A percentile compares a stretch with the other conserved stretches of the same genome.
phyloP scores from a whole-genome alignment of 2,329 filamentous ascomycete species.

The Fusarium marasasianum region DNA sequence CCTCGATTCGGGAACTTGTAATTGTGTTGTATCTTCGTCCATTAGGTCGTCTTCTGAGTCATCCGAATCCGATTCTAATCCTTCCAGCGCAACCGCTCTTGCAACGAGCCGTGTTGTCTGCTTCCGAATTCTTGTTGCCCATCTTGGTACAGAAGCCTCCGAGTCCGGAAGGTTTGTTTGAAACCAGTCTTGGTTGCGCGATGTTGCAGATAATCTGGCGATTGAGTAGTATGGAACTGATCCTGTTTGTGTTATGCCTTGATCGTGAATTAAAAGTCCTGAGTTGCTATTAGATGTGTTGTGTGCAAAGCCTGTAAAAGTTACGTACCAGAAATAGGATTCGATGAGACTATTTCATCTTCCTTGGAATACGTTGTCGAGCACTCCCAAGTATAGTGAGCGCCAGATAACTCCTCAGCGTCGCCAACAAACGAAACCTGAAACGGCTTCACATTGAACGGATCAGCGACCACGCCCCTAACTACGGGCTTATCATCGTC shows the following conservation, averaged over 20 bases:
- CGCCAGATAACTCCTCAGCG: constrained; percentile 29
- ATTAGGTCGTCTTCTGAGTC: constrained; percentile 44
- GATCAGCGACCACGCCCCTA: constrained; percentile 65
- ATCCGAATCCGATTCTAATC: constrained; percentile 47
- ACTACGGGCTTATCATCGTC: constrained; percentile 52
- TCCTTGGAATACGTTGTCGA: constrained; percentile 55
- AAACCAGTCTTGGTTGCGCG: constrained; percentile 62
- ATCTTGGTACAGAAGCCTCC: constrained; percentile 49
- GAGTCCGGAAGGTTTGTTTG: constrained; percentile 57
- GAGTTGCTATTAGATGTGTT: not conserved
- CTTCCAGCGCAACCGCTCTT: constrained; percentile 55
- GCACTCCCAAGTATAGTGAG: constrained; percentile 57
- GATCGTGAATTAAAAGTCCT: constrained; percentile 59
- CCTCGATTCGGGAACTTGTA: constrained; percentile 59
- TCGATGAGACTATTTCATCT: constrained; percentile 46
- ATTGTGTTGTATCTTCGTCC: constrained; percentile 47
- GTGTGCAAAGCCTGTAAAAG: not conserved
- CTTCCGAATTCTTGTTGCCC: constrained; percentile 59
- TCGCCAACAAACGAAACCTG: constrained; percentile 55
- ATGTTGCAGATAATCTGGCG: constrained; percentile 62
- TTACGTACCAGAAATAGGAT: constrained; percentile 34
- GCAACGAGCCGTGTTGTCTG: constrained; percentile 57
- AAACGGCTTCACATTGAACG: constrained; percentile 60
- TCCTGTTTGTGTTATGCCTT: constrained; percentile 34
- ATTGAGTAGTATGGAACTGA: constrained; percentile 60